phyloP scores from a whole-genome alignment of 1,284 basidiomycete species.

The Volvariella surrecta region DNA sequence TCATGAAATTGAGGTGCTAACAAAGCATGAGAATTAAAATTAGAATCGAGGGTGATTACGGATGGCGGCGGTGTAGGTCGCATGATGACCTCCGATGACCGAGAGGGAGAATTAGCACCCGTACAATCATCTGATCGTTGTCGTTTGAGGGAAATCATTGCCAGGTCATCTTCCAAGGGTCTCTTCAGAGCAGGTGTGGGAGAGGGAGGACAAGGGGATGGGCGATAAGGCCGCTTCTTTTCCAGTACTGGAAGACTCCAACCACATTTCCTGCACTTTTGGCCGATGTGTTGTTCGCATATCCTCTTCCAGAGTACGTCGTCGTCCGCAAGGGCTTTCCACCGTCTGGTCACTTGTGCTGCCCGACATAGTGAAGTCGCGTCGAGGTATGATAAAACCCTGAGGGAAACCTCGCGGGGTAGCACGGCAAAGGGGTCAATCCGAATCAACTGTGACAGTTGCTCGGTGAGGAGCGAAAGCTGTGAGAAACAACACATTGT shows the following conservation, averaged over 20 bases:
- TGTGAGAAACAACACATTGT: slow-evolving; percentile 99
- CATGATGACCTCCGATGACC: too few species aligned
- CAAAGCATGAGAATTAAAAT: slow-evolving; percentile 17
- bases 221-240: slow-evolving; percentile 44
- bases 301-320: slow-evolving; percentile 95
- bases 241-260: slow-evolving; percentile 96
- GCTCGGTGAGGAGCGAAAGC: slow-evolving; percentile 93
- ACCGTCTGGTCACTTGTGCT: slow-evolving; percentile 85
- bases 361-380: slow-evolving; percentile 94
- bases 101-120: slow-evolving; percentile 11
- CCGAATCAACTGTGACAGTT: slow-evolving; percentile 86
- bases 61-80: too few species aligned
- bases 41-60: too few species aligned
- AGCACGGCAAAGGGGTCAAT: slow-evolving; percentile 93
- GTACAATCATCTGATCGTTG: slow-evolving; percentile 27
- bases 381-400: slow-evolving; percentile 88
- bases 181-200: slow-evolving; percentile 11
- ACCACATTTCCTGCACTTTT: slow-evolving; percentile 95
- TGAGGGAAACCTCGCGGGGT: slow-evolving; percentile 87
- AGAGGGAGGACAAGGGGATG: slow-evolving; percentile 21
- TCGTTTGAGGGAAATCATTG: slow-evolving; percentile 37
- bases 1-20: slow-evolving; percentile 19
- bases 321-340: slow-evolving; percentile 91
- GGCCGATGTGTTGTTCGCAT: slow-evolving; percentile 98
- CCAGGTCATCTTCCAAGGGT: slow-evolving; percentile 27